These are phyloP conservation scores for Allodekkera sacchari DNA, from an alignment of 805 yeast species.

Conservation along the genomic window DNA sequence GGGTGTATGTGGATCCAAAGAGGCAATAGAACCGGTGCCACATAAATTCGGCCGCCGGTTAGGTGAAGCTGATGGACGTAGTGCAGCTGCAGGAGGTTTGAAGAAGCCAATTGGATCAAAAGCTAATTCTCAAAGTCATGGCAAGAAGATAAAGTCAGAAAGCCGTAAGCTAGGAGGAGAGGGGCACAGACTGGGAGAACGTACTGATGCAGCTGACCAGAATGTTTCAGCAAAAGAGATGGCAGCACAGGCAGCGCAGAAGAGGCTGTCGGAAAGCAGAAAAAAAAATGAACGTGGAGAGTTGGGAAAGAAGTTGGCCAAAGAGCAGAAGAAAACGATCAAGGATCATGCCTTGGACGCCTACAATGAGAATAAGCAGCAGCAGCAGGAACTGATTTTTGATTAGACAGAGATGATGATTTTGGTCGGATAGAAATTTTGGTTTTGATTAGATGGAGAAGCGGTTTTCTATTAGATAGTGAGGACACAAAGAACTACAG, in stretches of 20 bases:
- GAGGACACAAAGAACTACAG: too few relatives aligned
- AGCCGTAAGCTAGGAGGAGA: constrained; percentile 3
- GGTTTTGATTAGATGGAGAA: too few relatives aligned
- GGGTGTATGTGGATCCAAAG: constrained; percentile 22
- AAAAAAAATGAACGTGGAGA: constrained; percentile 16
- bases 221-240: constrained; percentile 14
- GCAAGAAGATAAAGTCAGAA: constrained; percentile 4
- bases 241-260: constrained; percentile 23
- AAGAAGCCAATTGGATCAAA: too few relatives aligned
- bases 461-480: not conserved
- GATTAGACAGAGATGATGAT: too few relatives aligned
- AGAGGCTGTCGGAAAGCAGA: constrained; percentile 11
- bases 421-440: too few relatives aligned
- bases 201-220: constrained; percentile 4
- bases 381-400: constrained; percentile 10
- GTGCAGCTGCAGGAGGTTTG: too few relatives aligned
- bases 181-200: not conserved
- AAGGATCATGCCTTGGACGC: constrained; percentile 19
- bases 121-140: too few relatives aligned
- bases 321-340: constrained; percentile 14
- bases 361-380: constrained; percentile 10
- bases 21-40: constrained; percentile 4
- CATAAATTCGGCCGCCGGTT: not conserved
- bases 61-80: too few relatives aligned
- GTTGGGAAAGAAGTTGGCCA: constrained; percentile 19